Evolutionary conservation across 2,329 filamentous ascomycete genomes (phyloP), one percentile per base, ranked within the genome.

Genomic region (Amesomyces nigricolor): DNA sequence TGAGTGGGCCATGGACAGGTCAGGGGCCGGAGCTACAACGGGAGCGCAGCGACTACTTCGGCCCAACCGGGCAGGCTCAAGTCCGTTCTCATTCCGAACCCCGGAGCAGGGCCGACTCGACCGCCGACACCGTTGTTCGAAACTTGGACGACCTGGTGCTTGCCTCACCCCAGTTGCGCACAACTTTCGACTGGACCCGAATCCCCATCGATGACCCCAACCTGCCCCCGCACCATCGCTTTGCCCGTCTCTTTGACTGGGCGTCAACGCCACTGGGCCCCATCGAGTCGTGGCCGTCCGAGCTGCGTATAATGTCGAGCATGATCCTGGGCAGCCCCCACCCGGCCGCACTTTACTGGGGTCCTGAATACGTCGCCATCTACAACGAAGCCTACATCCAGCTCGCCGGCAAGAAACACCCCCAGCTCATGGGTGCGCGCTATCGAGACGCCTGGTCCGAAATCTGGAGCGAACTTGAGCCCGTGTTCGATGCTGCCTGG

Each of bases 181-280:
- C 79, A 11, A 87, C 83, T 32, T 92, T 91, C 66, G 89, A 95
- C 69, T 94, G 89, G 89, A 94, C 89, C 4, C 79, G 83, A 52
- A 76, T 92, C 47, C 81, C 86, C 1, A 50, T 86, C 11, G 80
- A 80, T 4, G 73, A 83, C 13, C 78, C 77, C 26, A 61, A 58
- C 17, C 75, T 91, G 40, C 85, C 87, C 1, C 72, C 77, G 8
- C 89, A 94, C 66, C 86, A 92, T 46, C 81, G 78, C 52, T 88
- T 92, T 62, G 85, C 86, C 16, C 81, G 87, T 38, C 83, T 80
- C 39, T 69, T 86, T 37, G 85, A 91, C 67, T 95, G 89, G 89
- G 79, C 79, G 2, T 74, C 79, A 0, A 94, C 89, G 1, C 74
- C 84, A 4, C 74, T 94, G 1, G 89, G 89, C 0, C 86, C 88